Evolutionary conservation across 495 filamentous ascomycete genomes (phyloP).

Genomic region (Glarea lozoyensis): DNA sequence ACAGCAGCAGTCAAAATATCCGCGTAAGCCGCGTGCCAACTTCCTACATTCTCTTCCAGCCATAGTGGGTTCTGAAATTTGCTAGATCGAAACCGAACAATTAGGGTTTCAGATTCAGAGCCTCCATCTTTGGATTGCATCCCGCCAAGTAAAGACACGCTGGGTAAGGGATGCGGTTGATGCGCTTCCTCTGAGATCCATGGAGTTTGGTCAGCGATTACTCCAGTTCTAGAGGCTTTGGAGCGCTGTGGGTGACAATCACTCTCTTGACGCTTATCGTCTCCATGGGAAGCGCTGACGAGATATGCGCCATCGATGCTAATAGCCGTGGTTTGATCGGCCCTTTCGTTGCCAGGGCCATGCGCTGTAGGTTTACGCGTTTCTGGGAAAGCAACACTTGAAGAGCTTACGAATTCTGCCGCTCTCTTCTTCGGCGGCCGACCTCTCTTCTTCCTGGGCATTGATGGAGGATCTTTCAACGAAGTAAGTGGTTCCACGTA

Average conservation of each 20-base stretch:
- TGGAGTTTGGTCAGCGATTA: neutral
- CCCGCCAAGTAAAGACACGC: neutral
- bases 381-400: conserved; percentile 8
- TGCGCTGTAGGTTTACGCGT: conserved; percentile 1
- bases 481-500: neutral
- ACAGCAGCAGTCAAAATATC: neutral
- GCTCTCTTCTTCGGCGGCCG: neutral
- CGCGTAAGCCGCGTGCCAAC: conserved; percentile 1
- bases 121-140: neutral
- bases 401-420: neutral
- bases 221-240: neutral
- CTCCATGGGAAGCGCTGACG: neutral
- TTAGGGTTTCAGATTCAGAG: neutral
- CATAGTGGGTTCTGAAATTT: conserved; percentile 8
- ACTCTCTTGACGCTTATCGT: neutral
- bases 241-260: no score
- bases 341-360: neutral
- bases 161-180: neutral
- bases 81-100: conserved; percentile 14
- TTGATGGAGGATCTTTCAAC: neutral
- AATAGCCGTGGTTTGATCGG: neutral
- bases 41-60: conserved; percentile 4
- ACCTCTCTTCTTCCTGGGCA: neutral
- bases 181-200: neutral
- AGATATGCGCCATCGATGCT: neutral